These are phyloP conservation scores for Melampsora abietis-canadensis DNA, from an alignment of 1,284 basidiomycete genomes.

Conservation along the genomic window DNA sequence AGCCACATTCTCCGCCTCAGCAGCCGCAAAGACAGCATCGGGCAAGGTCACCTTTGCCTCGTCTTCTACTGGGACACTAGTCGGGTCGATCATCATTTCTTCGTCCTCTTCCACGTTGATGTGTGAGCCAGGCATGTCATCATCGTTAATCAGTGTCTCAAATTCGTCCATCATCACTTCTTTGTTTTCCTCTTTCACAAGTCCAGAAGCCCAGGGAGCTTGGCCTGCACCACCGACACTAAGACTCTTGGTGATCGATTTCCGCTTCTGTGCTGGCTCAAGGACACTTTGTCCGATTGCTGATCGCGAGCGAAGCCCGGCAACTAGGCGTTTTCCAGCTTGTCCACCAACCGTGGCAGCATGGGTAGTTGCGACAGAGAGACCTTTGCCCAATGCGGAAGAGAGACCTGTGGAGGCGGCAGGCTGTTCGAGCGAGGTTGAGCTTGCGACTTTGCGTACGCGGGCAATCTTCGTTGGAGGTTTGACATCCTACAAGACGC, in stretches of 20 bases:
- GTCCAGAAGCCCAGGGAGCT: slow-evolving; percentile 12
- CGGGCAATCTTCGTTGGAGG: slow-evolving; percentile 7
- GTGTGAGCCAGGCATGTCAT: background rate
- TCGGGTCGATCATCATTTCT: slow-evolving; percentile 17
- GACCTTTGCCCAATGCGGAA: slow-evolving; percentile 16
- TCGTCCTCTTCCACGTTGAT: slow-evolving; percentile 4
- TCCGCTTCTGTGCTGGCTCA: slow-evolving; percentile 5
- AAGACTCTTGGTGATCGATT: slow-evolving; percentile 8
- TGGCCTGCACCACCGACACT: slow-evolving; percentile 13
- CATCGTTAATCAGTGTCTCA: background rate
- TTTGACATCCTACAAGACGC: slow-evolving; percentile 32
- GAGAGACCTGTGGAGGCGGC: slow-evolving; percentile 9
- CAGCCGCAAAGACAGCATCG: background rate
- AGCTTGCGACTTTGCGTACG: slow-evolving; percentile 24
- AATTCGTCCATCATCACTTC: slow-evolving; percentile 31
- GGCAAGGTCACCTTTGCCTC: slow-evolving; percentile 21
- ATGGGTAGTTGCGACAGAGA: slow-evolving; percentile 9
- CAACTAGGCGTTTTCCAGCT: slow-evolving; percentile 36
- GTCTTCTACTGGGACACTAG: background rate
- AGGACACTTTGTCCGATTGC: slow-evolving; percentile 10
- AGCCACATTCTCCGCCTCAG: slow-evolving; percentile 56
- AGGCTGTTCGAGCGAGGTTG: slow-evolving; percentile 10
- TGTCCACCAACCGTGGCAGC: slow-evolving; percentile 43
- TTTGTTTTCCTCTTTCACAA: slow-evolving; percentile 10
- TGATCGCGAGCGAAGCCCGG: slow-evolving; percentile 6